These are phyloP conservation scores for Fragaria vesca DNA, from an alignment of 306 rosid species.

Conservation along the genomic window DNA sequence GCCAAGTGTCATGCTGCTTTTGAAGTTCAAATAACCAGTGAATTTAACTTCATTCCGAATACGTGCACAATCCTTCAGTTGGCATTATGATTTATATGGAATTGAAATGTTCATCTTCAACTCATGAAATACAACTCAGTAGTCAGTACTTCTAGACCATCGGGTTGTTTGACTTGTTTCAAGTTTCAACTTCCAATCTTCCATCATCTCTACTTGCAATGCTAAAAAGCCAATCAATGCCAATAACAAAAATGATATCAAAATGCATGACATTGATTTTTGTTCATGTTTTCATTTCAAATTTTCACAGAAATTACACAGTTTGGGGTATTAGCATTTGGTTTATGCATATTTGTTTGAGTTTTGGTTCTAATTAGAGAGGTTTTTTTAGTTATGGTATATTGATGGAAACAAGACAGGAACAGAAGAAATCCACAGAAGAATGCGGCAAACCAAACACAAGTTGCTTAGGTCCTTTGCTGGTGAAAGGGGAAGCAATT, in stretches of 20 bases:
- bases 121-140: not conserved
- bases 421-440: too few relatives aligned
- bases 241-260: not conserved
- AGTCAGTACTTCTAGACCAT: not conserved
- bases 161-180: not conserved
- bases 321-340: not conserved
- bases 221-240: not conserved
- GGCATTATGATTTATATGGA: not conserved
- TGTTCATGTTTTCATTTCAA: not conserved
- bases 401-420: too few relatives aligned
- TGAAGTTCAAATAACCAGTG: not conserved
- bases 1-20: too few relatives aligned
- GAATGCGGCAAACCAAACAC: not conserved
- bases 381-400: too few relatives aligned
- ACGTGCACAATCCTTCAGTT: not conserved
- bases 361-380: too few relatives aligned
- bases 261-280: not conserved
- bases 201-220: not conserved
- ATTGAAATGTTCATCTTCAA: not conserved
- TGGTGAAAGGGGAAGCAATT: constrained; percentile 30
- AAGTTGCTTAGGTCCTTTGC: constrained; percentile 28
- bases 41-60: not conserved
- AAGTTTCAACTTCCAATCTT: not conserved
- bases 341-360: not conserved
- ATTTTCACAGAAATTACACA: not conserved